These are phyloP conservation scores for Venturia nashicola DNA, from an alignment of 2,329 filamentous ascomycete species.

Conservation along the genomic window DNA sequence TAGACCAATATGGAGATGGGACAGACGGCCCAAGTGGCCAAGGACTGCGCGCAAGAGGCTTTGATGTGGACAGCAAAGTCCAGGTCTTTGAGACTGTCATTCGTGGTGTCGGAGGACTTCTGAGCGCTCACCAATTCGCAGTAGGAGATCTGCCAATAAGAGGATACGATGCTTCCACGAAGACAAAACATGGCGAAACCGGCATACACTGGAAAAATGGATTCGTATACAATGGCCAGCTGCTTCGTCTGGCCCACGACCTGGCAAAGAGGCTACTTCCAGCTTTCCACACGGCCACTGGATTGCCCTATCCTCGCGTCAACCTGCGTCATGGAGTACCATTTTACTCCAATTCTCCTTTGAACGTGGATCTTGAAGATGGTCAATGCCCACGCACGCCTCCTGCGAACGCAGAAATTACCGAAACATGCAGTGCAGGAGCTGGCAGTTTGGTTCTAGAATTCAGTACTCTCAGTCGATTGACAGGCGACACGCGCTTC, in stretches of 20 bases:
- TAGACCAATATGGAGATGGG: slow-evolving; percentile 80
- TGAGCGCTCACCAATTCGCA: slow-evolving; percentile 91
- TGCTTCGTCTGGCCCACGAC: slow-evolving; percentile 80
- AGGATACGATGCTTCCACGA: slow-evolving; percentile 50
- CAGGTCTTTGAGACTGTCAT: slow-evolving; percentile 99
- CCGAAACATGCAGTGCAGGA: slow-evolving; percentile 91
- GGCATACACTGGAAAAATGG: slow-evolving; percentile 61
- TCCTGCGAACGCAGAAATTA: slow-evolving; percentile 54
- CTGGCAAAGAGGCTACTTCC: slow-evolving; percentile 74
- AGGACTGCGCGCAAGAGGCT: slow-evolving; percentile 65
- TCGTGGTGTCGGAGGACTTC: slow-evolving; percentile 73
- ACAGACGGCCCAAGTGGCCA: slow-evolving; percentile 53
- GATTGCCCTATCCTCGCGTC: slow-evolving; percentile 87
- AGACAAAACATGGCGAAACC: slow-evolving; percentile 20
- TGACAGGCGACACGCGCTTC: slow-evolving; percentile 79
- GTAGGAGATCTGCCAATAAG: slow-evolving; percentile 78
- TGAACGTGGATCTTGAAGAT: slow-evolving; percentile 47
- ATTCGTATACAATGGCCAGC: slow-evolving; percentile 76
- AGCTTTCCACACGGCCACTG: slow-evolving; percentile 83
- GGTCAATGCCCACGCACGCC: slow-evolving; percentile 34
- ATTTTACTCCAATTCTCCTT: slow-evolving; percentile 77
- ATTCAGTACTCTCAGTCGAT: slow-evolving; percentile 77
- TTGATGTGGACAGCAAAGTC: slow-evolving; percentile 94
- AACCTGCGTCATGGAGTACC: slow-evolving; percentile 85
- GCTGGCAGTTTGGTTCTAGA: slow-evolving; percentile 93